Base-by-base conservation (phyloP, 305 asterid species). In the Solanum hybrid region DNA sequence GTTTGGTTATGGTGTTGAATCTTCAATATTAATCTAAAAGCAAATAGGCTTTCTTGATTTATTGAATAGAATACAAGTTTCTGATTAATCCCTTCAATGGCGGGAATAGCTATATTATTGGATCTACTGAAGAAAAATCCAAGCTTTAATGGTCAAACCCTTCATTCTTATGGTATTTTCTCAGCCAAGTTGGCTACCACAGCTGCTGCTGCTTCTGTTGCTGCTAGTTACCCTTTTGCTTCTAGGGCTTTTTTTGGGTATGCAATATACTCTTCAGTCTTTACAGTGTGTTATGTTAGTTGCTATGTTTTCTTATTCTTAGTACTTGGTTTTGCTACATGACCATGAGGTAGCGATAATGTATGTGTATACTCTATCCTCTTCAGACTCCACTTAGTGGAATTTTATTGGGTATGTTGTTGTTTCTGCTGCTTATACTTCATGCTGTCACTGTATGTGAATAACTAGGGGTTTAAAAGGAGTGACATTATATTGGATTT, bases 61-160 rank as follows among this genome's bases (percentile, higher is more conserved):
- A 10, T 51, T 15, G n/a, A 15, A 51, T 78, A 33, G 26, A 76
- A 77, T 7, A 77, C 4, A 33, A 78, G 29, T 34, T 78, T 78
- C 96, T 76, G n/a, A 33, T 31, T 76, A 76, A 31, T 0, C 20
- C 15, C 5, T 26, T 27, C 84, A 89, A 93, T 93, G 94, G 92
- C 93, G 34, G 94, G 94, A 45, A n/a, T 93, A 39, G 91, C 92
- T 79, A 29, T 92, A 79, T 86, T 94, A 24, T 89, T 95, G 84
- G 98, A 96, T 93, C 94, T 96, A 79, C 90, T 97, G 90, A 93
- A 92, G 91, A 96, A 89, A 90, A 94, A 94, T 87, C 95, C 97
- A 6, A 92, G 92, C 89, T 93, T 93, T 38, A 93, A 93, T 89
- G 90, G 91, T 61, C 93, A 92, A 79, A 32, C 94, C 75, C 91